A percentile compares a stretch with the other conserved stretches of the same genome.
Conservation (phyloP, 345 rosid species). For the Salix udensis region DNA sequence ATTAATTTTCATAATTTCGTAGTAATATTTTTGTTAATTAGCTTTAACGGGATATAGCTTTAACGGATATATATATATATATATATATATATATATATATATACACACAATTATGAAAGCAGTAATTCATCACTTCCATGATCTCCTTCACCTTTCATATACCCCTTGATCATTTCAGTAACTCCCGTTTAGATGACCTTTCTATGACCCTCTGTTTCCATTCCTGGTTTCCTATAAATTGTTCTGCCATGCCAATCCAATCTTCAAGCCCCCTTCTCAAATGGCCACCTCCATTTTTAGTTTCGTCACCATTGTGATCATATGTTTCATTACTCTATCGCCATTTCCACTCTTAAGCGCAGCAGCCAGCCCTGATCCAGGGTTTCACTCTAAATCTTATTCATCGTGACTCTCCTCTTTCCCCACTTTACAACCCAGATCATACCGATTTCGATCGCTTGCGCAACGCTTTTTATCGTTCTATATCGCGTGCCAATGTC, state of each 20-base stretch:
- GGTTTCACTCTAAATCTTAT: constrained; percentile 40
- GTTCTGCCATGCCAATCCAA: not conserved
- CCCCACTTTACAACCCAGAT: constrained; percentile 42
- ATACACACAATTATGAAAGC: too few relatives aligned
- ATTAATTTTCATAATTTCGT: too few relatives aligned
- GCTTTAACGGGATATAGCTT: too few relatives aligned
- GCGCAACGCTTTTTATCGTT: constrained; percentile 39
- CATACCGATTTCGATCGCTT: constrained; percentile 35
- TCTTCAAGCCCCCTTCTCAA: not conserved
- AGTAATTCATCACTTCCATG: too few relatives aligned
- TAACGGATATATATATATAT: too few relatives aligned
- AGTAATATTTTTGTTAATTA: too few relatives aligned
- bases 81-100: too few relatives aligned
- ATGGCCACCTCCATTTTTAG: not conserved
- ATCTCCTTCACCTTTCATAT: too few relatives aligned
- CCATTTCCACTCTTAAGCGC: not conserved
- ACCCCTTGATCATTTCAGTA: too few relatives aligned
- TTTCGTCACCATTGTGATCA: not conserved
- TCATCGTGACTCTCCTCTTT: constrained; percentile 54
- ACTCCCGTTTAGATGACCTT: not conserved
- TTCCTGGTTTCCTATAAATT: constrained; percentile 2
- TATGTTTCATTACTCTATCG: not conserved
- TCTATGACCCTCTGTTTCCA: not conserved
- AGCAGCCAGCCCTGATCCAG: not conserved
- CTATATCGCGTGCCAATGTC: constrained; percentile 40